Percentiles rank a stretch among this genome's conserved stretches.
phyloP scores from a whole-genome alignment of 1,284 basidiomycete species.

The Cryptococcus floricola region DNA sequence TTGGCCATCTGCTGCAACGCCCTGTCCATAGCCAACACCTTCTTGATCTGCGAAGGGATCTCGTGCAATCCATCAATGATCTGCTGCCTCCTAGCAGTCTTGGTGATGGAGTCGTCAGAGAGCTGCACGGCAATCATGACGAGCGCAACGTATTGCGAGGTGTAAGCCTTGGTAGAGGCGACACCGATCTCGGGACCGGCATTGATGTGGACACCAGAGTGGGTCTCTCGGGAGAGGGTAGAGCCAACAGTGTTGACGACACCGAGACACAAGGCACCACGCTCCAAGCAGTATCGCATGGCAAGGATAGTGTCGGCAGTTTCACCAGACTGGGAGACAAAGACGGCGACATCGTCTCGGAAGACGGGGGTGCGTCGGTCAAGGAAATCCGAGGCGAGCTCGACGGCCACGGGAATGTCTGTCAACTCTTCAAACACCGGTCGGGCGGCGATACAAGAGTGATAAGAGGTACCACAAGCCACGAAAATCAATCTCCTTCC shows the following conservation, averaged over 20 bases:
- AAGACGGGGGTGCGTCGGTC: constrained; percentile 99
- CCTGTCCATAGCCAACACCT: constrained; percentile 77
- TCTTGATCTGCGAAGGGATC: constrained; percentile 84
- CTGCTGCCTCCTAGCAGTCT: constrained; percentile 81
- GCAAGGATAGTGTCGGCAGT: constrained; percentile 98
- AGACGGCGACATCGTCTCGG: constrained; percentile 96
- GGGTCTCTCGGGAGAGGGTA: constrained; percentile 95
- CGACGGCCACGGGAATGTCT: constrained; percentile 96
- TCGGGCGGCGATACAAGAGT: constrained; percentile 86
- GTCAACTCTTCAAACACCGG: constrained; percentile 99
- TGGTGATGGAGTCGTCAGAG: constrained; percentile 92
- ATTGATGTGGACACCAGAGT: constrained; percentile 99
- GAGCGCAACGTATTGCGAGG: constrained; percentile 97
- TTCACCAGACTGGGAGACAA: constrained; percentile 97
- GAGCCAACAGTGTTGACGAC: constrained; percentile 99
- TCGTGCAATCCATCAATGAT: constrained; percentile 93
- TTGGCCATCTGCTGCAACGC: constrained; percentile 77
- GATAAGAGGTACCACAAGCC: constrained; percentile 97
- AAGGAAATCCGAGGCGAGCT: constrained; percentile 94
- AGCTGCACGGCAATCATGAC: constrained; percentile 98
- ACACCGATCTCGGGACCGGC: constrained; percentile 98
- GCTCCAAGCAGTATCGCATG: constrained; percentile 92
- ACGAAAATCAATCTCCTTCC: constrained; percentile 94
- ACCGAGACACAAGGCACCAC: constrained; percentile 89
- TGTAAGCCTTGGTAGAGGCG: constrained; percentile 99